Evolutionary conservation across 331 rosid species (phyloP), one percentile per base, ranked within the genome.

Genomic region (Dryas integrifolia): DNA sequence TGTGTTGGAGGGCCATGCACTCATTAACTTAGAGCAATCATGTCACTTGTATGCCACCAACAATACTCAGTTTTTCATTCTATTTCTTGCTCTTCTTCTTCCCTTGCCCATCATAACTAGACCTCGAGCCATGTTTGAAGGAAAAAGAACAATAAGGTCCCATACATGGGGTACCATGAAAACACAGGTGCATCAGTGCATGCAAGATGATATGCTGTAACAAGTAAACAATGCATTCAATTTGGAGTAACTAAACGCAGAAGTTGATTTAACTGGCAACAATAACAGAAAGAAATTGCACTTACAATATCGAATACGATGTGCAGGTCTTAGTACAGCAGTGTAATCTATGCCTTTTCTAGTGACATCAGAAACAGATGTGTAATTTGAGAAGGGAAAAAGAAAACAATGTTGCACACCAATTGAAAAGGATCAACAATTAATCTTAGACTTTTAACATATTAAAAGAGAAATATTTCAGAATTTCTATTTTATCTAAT

Each of bases 11-110:
- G 88, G 86, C 76, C 91, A 85, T 58, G 65, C 56, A 74, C 74
- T 82, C 77, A 80, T 80, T 83, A 79, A 74, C 75, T 77, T 69
- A 55, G 74, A 73, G 78, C 77, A 83, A 82, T 88, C 80, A 88
- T 90, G 78, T 76, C 88, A 61, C 67, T 62, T 50, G 63, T 78
- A 60, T 21, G 83, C 79, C 85, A 84, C 76, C 77, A 43, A 64
- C 80, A 62, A 73, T 83, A 79, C 74, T 79, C 55, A 67, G 11
- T 70, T 86, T 53, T 63, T 80, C 75, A 75, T 78, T 77, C 83
- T 51, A 67, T 75, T 81, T 85, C 35, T 47, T 66, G 55, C 61
- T 68, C 58, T 43, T 16, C 41, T 45, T 67, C 52, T 65, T 69
- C 78, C 63, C 39, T 78, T 59, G 88, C 65, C 83, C 75, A 67